These are phyloP conservation scores for Ustilago bromivora DNA, from an alignment of 1,284 basidiomycete genomes.

Conservation along the genomic window DNA sequence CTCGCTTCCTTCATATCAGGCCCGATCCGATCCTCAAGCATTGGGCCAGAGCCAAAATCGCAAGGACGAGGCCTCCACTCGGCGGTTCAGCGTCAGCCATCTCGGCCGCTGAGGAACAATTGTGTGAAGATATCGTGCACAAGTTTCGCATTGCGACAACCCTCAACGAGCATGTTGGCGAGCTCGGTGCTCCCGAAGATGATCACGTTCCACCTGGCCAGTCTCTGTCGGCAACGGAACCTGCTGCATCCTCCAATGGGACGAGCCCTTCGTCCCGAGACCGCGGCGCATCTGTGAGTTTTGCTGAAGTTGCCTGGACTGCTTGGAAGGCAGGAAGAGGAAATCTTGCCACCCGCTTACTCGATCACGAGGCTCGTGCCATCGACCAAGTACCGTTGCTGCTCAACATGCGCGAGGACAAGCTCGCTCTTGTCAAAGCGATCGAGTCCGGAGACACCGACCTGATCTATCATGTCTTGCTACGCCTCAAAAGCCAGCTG, in stretches of 20 bases:
- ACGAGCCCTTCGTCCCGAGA: conserved; percentile 1
- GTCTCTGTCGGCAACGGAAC: conserved; percentile 2
- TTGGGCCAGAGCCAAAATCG: conserved; percentile 94
- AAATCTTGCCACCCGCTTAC: conserved; percentile 88
- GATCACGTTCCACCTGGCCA: not conserved
- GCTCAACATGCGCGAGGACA: conserved; percentile 93
- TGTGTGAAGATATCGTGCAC: conserved; percentile 84
- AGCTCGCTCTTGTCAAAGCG: conserved; percentile 86
- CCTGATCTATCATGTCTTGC: conserved; percentile 71
- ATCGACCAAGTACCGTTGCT: conserved; percentile 94
- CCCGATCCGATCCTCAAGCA: conserved; percentile 90
- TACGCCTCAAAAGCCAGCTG: conserved; percentile 76
- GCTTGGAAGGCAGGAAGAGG: conserved; percentile 92
- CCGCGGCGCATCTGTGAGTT: conserved; percentile 76
- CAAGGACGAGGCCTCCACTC: conserved; percentile 74
- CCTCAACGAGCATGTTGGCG: conserved; percentile 43
- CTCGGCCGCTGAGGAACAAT: conserved; percentile 75
- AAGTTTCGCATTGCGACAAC: conserved; percentile 79
- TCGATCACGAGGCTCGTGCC: conserved; percentile 88
- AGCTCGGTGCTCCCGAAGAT: conserved; percentile 30
- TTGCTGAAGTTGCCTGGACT: conserved; percentile 91
- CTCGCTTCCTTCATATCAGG: conserved; percentile 82
- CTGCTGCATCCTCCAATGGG: not conserved
- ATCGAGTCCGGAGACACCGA: conserved; percentile 96
- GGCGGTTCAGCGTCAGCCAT: conserved; percentile 28